phyloP scores from a whole-genome alignment of 2,329 filamentous ascomycete genomes.

The Raffaelea deltoideospora region DNA sequence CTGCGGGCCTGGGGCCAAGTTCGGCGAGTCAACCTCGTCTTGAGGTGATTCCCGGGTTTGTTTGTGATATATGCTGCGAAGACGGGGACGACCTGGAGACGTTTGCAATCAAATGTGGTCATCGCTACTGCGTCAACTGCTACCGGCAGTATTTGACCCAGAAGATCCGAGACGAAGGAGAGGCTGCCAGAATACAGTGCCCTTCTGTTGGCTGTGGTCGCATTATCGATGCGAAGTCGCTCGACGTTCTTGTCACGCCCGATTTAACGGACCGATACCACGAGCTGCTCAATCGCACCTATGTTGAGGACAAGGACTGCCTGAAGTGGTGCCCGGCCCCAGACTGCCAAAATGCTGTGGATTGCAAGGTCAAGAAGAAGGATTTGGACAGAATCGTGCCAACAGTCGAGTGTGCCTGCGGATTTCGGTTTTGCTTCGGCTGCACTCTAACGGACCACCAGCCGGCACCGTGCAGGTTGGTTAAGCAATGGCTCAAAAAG shows the following conservation, averaged over 20 bases:
- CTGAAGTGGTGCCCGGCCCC: constrained; percentile 97
- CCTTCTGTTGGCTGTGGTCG: constrained; percentile 75
- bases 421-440: constrained; percentile 86
- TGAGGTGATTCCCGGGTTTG: constrained; percentile 58
- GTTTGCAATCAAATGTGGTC: constrained; percentile 89
- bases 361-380: constrained; percentile 77
- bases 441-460: constrained; percentile 84
- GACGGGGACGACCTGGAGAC: constrained; percentile 63
- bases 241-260: constrained; percentile 56
- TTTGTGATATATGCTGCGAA: constrained; percentile 93
- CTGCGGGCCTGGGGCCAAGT: constrained; percentile 61
- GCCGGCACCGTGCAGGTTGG: constrained; percentile 76
- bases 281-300: constrained; percentile 77
- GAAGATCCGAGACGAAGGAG: constrained; percentile 91
- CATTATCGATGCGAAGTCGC: constrained; percentile 79
- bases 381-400: constrained; percentile 76
- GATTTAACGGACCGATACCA: constrained; percentile 54
- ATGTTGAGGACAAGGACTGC: constrained; percentile 90
- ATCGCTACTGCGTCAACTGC: constrained; percentile 85
- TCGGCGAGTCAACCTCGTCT: constrained; percentile 50
- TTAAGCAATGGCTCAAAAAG: constrained; percentile 95
- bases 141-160: constrained; percentile 82
- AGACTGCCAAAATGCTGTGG: constrained; percentile 87
- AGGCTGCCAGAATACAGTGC: constrained; percentile 88
- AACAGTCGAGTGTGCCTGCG: constrained; percentile 74